Evolutionary conservation across 2,329 filamentous ascomycete genomes (phyloP), one percentile per base, ranked within the genome.

Genomic region (Paecilomyces formosus): DNA sequence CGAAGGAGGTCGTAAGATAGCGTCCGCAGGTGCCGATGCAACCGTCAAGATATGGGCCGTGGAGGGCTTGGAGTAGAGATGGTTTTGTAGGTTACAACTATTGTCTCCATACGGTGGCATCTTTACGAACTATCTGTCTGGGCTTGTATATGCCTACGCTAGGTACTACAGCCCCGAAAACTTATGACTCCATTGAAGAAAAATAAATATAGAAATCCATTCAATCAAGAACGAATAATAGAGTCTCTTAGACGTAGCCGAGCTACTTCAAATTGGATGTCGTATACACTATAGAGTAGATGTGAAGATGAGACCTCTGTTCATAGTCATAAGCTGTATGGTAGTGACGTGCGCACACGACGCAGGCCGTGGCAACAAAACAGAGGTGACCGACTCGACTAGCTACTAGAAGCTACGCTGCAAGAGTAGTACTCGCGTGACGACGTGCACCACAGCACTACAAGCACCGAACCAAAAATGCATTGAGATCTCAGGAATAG

Each of bases 31-130:
- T 53, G 89, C 87, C 11, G 94, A 99, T 81, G 93, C 90, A 33
- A 88, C 90, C 0, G 83, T 99, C 54, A 99, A 97, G 81, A 81
- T 93, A 55, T 99, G 94, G 94, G 82, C 77, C 62, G 83, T 90
- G 3, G 78, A 82, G 57, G 82, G 81, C n/a, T 18, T 45, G 18
- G 15, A 45, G 39, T 45, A 18, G 18, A 21, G 39, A 9, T 8
- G 6, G n/a, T 45, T 18, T n/a, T 18, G 8, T 45, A 45, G 39
- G 6, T 5, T 45, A 18, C 15, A 18, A 45, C n/a, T n/a, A 45
- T 45, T n/a, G 39, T 21, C 13, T 45, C 30, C 39, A 45, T 45
- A n/a, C n/a, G 39, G 39, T 45, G 39, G 15, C n/a, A 45, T 45
- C 15, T 45, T 18, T 45, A 45, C 15, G 39, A 18, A 18, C 4